Percentiles rank a stretch among this genome's conserved stretches.
phyloP scores from a whole-genome alignment of 2,329 filamentous ascomycete genomes.

The Blumeriella jaapii region DNA sequence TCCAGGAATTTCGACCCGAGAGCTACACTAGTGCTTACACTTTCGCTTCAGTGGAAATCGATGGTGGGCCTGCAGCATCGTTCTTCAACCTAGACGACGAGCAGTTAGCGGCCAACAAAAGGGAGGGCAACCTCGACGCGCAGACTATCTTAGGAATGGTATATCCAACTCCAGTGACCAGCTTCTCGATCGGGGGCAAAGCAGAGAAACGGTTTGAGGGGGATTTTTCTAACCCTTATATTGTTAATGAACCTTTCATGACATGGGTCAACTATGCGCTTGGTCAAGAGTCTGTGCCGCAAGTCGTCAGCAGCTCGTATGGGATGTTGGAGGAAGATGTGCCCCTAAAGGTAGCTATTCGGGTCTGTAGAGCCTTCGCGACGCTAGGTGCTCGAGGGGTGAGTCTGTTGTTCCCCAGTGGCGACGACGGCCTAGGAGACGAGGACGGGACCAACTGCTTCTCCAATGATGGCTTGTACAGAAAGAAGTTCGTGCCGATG shows the following conservation, averaged over 20 bases:
- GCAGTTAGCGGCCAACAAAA: conserved; percentile 7
- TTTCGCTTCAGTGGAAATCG: conserved; percentile 9
- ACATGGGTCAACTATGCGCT: conserved; percentile 42
- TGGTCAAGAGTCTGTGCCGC: conserved; percentile 35
- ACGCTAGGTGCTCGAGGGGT: conserved; percentile 41
- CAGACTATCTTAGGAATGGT: conserved; percentile 42
- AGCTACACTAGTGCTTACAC: conserved; percentile 11
- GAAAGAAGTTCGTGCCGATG: conserved; percentile 38
- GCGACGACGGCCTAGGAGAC: conserved; percentile 36
- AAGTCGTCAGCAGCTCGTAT: conserved; percentile 46
- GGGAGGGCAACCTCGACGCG: conserved; percentile 45
- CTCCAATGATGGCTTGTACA: conserved; percentile 45
- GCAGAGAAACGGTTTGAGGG: no score
- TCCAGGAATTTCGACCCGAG: conserved; percentile 12
- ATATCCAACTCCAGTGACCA: conserved; percentile 40
- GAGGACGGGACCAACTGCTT: conserved; percentile 31
- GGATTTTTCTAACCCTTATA: no score
- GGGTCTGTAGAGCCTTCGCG: conserved; percentile 41
- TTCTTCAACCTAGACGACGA: conserved; percentile 2
- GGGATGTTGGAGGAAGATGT: conserved; percentile 46
- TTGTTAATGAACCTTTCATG: conserved; percentile 42
- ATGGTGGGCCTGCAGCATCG: conserved; percentile 9
- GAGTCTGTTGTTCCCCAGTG: conserved; percentile 38
- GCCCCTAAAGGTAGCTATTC: conserved; percentile 38
- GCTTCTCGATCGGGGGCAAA: conserved; percentile 43